Percentiles rank a stretch among this genome's conserved stretches.
These are phyloP conservation scores for Vigna unguiculata DNA, from an alignment of 306 rosid genomes.

Conservation along the genomic window DNA sequence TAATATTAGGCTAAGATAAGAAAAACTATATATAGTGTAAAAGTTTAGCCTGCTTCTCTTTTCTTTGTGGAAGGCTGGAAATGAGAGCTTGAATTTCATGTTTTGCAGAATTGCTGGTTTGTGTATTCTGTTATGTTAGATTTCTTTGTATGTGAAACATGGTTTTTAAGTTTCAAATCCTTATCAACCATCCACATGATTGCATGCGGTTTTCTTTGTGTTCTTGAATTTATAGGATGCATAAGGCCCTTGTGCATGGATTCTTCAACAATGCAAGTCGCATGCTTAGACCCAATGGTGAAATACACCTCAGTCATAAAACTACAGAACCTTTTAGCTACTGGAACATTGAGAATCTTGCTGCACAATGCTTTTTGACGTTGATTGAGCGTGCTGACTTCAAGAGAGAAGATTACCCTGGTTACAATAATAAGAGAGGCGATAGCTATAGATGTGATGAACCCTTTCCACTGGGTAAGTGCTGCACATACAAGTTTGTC, in stretches of 20 bases:
- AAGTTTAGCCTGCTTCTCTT: not conserved
- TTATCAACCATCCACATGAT: not conserved
- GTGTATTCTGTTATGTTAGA: not conserved
- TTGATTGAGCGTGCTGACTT: constrained; percentile 49
- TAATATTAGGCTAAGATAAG: not conserved
- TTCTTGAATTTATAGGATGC: constrained; percentile 54
- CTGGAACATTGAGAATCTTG: constrained; percentile 57
- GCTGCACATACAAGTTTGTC: constrained; percentile 63
- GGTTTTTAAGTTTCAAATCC: not conserved
- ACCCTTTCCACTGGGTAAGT: constrained; percentile 62
- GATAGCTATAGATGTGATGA: constrained; percentile 53
- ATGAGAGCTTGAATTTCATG: not conserved
- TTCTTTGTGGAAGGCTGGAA: not conserved
- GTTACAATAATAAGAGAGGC: constrained; percentile 67
- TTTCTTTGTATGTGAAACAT: constrained; percentile 4
- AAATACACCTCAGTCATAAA: constrained; percentile 73
- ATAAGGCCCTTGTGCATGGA: constrained; percentile 53
- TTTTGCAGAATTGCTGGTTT: not conserved
- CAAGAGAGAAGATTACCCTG: constrained; percentile 57
- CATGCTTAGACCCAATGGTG: constrained; percentile 61
- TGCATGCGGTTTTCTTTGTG: not conserved
- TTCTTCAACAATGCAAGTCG: constrained; percentile 58
- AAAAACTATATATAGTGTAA: not conserved
- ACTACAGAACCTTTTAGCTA: constrained; percentile 44
- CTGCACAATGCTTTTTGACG: constrained; percentile 34